These are phyloP conservation scores for Lyophyllum shimeji DNA, from an alignment of 768 basidiomycete genomes.

Conservation along the genomic window DNA sequence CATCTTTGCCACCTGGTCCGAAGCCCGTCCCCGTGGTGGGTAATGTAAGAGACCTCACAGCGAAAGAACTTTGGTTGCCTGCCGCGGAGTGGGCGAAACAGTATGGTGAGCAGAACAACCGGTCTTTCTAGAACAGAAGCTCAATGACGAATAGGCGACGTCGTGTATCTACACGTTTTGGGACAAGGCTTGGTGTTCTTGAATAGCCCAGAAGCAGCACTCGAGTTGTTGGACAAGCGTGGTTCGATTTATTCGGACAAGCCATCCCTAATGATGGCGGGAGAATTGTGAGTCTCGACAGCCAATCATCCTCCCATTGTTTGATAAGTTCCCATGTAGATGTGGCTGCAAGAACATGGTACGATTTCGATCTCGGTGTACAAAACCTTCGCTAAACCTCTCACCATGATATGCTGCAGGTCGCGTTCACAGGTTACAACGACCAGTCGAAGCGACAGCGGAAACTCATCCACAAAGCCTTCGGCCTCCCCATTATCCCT, in stretches of 20 bases:
- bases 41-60: constrained; percentile 58
- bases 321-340: constrained; percentile 26
- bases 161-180: constrained; percentile 64
- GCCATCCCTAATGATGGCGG: constrained; percentile 65
- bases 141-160: constrained; percentile 44
- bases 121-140: constrained; percentile 1
- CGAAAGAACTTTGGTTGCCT: constrained; percentile 65
- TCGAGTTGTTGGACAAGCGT: constrained; percentile 68
- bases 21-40: constrained; percentile 64
- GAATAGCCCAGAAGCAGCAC: constrained; percentile 55
- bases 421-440: constrained; percentile 67
- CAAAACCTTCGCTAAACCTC: background rate
- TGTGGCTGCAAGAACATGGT: constrained; percentile 72
- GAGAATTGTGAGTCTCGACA: constrained; percentile 56
- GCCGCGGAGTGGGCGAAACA: constrained; percentile 59
- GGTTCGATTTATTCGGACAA: constrained; percentile 77
- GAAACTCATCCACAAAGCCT: constrained; percentile 63
- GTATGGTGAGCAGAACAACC: constrained; percentile 46
- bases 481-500: constrained; percentile 51
- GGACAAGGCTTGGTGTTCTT: constrained; percentile 70
- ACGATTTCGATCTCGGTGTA: constrained; percentile 16
- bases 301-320: constrained; percentile 2
- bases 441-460: constrained; percentile 65
- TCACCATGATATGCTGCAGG: constrained; percentile 26
- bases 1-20: constrained; percentile 65